phyloP scores from a whole-genome alignment of 2,329 filamentous ascomycete genomes.

The Claviceps sp. region DNA sequence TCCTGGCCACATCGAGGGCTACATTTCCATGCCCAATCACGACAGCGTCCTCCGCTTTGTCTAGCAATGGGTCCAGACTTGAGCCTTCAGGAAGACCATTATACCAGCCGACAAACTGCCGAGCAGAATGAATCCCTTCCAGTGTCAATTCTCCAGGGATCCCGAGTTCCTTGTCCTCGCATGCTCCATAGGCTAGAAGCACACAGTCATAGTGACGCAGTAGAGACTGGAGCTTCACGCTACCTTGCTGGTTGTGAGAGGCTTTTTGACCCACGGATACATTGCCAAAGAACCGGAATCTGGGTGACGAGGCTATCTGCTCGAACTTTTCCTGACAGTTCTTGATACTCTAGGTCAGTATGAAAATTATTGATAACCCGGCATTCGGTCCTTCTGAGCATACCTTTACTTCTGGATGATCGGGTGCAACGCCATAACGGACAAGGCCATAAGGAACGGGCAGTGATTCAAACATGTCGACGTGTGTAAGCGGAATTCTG shows the following conservation, averaged over 20 bases:
- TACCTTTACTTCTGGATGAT: slow-evolving; percentile 97
- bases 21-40: slow-evolving; percentile 95
- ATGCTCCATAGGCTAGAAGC: slow-evolving; percentile 84
- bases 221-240: slow-evolving; percentile 53
- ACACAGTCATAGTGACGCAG: slow-evolving; percentile 82
- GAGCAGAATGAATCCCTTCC: slow-evolving; percentile 69
- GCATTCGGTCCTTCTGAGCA: slow-evolving; percentile 6
- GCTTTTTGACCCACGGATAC: slow-evolving; percentile 54
- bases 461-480: slow-evolving; percentile 95
- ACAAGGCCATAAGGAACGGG: slow-evolving; percentile 90
- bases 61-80: slow-evolving; percentile 57
- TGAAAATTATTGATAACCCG: not conserved
- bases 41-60: slow-evolving; percentile 65
- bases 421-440: slow-evolving; percentile 89
- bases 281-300: slow-evolving; percentile 88
- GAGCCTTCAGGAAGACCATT: slow-evolving; percentile 83
- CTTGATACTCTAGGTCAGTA: slow-evolving; percentile 27
- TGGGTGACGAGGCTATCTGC: slow-evolving; percentile 67
- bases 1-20: slow-evolving; percentile 82
- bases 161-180: slow-evolving; percentile 64
- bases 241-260: slow-evolving; percentile 27
- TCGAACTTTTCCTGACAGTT: slow-evolving; percentile 93
- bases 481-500: slow-evolving; percentile 53
- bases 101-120: slow-evolving; percentile 96
- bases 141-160: slow-evolving; percentile 67